These are phyloP conservation scores for Candida tropicalis DNA, from an alignment of 1,139 yeast genomes.

Conservation along the genomic window DNA sequence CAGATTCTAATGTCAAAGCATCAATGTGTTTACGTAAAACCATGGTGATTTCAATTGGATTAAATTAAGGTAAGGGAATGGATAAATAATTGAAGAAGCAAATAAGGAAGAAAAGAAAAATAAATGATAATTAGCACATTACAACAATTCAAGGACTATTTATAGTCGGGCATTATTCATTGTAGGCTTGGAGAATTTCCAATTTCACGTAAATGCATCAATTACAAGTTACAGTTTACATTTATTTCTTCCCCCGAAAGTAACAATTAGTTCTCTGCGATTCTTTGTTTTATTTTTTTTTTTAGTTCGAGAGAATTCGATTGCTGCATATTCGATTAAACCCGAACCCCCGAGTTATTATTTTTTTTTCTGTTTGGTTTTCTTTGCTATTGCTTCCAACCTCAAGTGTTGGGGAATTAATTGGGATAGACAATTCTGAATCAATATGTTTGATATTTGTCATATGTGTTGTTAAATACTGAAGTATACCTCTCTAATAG, in stretches of 20 bases:
- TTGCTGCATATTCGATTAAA: neutral
- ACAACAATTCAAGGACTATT: neutral
- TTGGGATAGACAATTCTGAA: too few species aligned
- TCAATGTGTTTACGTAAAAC: slow-evolving; percentile 43
- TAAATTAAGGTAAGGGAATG: neutral
- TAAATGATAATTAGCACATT: too few species aligned
- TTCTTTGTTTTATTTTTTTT: neutral
- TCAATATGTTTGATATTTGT: too few species aligned
- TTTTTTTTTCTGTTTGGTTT: too few species aligned
- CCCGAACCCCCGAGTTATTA: neutral
- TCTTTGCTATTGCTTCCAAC: too few species aligned
- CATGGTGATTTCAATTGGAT: slow-evolving; percentile 25
- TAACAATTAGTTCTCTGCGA: too few species aligned
- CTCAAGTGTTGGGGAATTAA: too few species aligned
- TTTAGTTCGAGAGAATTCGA: neutral
- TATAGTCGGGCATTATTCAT: neutral
- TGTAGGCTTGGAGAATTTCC: too few species aligned
- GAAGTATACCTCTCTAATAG: too few species aligned
- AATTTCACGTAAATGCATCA: neutral
- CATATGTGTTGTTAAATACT: too few species aligned
- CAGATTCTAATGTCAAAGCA: slow-evolving; percentile 34
- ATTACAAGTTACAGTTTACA: neutral
- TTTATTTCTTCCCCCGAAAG: too few species aligned
- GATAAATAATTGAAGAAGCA: neutral
- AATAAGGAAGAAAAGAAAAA: neutral